These are phyloP conservation scores for Kodamaea kakaduensis DNA, from an alignment of 805 yeast genomes.

Conservation along the genomic window DNA sequence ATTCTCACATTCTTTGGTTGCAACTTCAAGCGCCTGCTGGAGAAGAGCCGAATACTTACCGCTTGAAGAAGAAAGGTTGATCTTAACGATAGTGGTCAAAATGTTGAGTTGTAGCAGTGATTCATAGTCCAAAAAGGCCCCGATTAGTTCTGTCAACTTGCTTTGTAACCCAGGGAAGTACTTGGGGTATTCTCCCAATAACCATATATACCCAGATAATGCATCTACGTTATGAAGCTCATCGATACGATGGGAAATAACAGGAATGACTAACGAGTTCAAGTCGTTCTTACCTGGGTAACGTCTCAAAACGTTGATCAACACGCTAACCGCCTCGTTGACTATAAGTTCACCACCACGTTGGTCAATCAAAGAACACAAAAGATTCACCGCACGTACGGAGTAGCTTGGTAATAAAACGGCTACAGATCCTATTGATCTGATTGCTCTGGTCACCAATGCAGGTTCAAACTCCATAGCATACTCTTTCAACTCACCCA, in stretches of 20 bases:
- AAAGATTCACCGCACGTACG: constrained; percentile 55
- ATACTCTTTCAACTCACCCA: constrained; percentile 74
- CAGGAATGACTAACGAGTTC: constrained; percentile 51
- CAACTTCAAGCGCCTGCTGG: constrained; percentile 56
- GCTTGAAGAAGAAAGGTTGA: constrained; percentile 30
- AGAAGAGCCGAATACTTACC: constrained; percentile 38
- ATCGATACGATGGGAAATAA: constrained; percentile 46
- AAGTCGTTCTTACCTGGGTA: constrained; percentile 51
- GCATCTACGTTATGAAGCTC: constrained; percentile 48
- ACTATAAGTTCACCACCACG: constrained; percentile 58
- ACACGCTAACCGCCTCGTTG: constrained; percentile 57
- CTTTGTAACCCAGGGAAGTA: constrained; percentile 52
- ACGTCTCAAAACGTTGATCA: constrained; percentile 64
- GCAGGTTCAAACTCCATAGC: constrained; percentile 83
- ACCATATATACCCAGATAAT: constrained; percentile 60
- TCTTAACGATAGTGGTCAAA: constrained; percentile 59
- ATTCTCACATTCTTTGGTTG: constrained; percentile 63
- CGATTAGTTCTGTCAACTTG: constrained; percentile 44
- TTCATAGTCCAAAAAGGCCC: constrained; percentile 55
- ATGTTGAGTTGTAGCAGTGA: constrained; percentile 56
- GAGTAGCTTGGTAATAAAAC: constrained; percentile 54
- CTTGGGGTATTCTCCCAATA: constrained; percentile 65
- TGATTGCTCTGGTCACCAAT: constrained; percentile 62
- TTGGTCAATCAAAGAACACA: constrained; percentile 55
- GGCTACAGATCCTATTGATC: constrained; percentile 69